Percentiles rank a stretch among this genome's conserved stretches.
Conservation (phyloP, 2,329 filamentous ascomycete genomes). For the Fusarium decemcellulare region DNA sequence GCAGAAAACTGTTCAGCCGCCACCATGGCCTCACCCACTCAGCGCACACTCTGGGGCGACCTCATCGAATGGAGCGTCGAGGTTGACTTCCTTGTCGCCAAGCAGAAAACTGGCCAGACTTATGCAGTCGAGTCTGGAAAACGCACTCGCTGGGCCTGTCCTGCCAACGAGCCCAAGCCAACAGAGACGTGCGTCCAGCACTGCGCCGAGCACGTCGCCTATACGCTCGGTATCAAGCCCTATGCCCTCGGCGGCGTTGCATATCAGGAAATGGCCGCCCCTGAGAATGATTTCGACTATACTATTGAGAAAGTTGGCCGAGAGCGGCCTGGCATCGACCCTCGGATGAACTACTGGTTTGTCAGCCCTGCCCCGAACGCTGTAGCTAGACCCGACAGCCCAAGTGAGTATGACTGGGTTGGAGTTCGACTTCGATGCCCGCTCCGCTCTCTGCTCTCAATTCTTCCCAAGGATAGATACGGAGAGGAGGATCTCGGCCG, state of each 20-base stretch:
- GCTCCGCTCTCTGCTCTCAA: not conserved
- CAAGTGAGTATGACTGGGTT: slow-evolving; percentile 44
- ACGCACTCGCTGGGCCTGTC: slow-evolving; percentile 37
- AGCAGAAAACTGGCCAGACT: slow-evolving; percentile 12
- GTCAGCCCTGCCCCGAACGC: slow-evolving; percentile 29
- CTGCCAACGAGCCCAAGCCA: slow-evolving; percentile 20
- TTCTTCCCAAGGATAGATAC: not conserved
- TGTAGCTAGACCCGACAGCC: slow-evolving; percentile 18
- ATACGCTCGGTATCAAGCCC: not conserved
- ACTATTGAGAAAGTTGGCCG: not conserved
- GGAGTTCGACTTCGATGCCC: slow-evolving; percentile 46
- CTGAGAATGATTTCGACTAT: not conserved
- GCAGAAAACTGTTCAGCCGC: not conserved
- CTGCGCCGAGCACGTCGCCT: slow-evolving; percentile 20
- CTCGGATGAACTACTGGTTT: slow-evolving; percentile 26
- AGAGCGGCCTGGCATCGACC: not conserved
- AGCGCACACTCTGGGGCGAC: not conserved
- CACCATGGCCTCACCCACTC: not conserved
- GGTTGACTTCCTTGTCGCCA: slow-evolving; percentile 45
- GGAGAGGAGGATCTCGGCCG: slow-evolving; percentile 3
- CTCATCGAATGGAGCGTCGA: slow-evolving; percentile 37
- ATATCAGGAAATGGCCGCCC: slow-evolving; percentile 3
- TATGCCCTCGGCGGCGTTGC: slow-evolving; percentile 18
- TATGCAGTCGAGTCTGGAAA: slow-evolving; percentile 1
- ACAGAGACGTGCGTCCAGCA: slow-evolving; percentile 18